Percentiles rank a stretch among this genome's conserved stretches.
These are phyloP conservation scores for Lasiosphaeria hispida DNA, from an alignment of 495 filamentous ascomycete species.

Conservation along the genomic window DNA sequence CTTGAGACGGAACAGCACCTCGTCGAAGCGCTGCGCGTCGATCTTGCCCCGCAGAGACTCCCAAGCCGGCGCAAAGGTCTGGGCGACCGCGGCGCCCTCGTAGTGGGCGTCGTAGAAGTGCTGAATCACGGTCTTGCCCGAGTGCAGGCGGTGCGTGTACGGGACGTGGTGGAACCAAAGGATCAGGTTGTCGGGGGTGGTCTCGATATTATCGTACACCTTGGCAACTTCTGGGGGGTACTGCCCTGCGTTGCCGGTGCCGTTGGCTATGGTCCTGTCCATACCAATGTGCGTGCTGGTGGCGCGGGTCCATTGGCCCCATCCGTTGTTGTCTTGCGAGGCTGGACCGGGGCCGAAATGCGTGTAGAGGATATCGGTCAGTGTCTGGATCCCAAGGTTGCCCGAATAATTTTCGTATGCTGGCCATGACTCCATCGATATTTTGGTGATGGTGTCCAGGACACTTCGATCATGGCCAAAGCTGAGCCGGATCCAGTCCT, in stretches of 20 bases:
- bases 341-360: conserved; percentile 68
- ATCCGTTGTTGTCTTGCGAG: conserved; percentile 65
- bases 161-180: conserved; percentile 77
- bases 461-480: conserved; percentile 56
- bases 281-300: conserved; percentile 60
- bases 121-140: conserved; percentile 69
- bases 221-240: conserved; percentile 60
- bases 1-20: conserved; percentile 53
- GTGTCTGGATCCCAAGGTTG: conserved; percentile 68
- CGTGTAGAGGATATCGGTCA: conserved; percentile 63
- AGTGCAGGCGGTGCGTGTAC: conserved; percentile 63
- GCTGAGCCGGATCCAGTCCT: conserved; percentile 66
- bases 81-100: conserved; percentile 56
- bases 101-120: conserved; percentile 76
- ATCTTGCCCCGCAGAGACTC: conserved; percentile 52
- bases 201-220: conserved; percentile 58
- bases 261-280: conserved; percentile 67
- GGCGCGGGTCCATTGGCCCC: conserved; percentile 73
- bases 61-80: conserved; percentile 57
- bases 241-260: conserved; percentile 63
- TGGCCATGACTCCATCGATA: conserved; percentile 69
- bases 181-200: conserved; percentile 66
- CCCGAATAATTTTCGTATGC: conserved; percentile 70
- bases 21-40: conserved; percentile 59
- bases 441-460: conserved; percentile 55